Evolutionary conservation across 139 green algal species (phyloP), one percentile per base, ranked within the genome.

Genomic region (Micractinium conductrix): DNA sequence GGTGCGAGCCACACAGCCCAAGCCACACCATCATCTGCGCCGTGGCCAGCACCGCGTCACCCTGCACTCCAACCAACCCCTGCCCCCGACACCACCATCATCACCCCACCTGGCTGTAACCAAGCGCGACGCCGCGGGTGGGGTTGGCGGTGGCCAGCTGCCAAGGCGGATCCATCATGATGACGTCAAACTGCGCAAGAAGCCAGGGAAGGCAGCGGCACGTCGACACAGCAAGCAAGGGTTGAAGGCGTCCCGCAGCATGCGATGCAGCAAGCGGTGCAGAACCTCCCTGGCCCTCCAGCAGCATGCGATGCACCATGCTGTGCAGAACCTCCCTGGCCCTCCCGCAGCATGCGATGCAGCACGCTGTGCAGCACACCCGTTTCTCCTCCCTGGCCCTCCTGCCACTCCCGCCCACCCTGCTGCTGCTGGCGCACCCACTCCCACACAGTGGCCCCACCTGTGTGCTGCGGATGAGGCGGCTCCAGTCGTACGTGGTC

Each of bases 101-200:
- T 12, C 28, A 4, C 21, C 42, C 1, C 4, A 98, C 91, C 88
- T 98, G 96, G 85, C 87, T 94, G 91, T 99, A 99, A 7, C 95
- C 95, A 14, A 99, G 87, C 16, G 95, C 91, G 62, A 99, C 96
- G 19, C 96, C 96, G 45, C 96, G 88, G 0, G 96, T 98, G 26
- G 96, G 96, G 83, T 98, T 98, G 55, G 94, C 92, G 3, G 96
- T 98, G n/a, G 96, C 96, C 30, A 99, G 90, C 91, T 98, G 95
- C 96, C 96, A 99, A 1, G 96, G 95, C 19, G 96, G 96, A 85
- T 99, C 96, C 95, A 98, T 98, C 95, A 99, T 97, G 50, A 98
- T 94, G 26, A 93, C 92, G 65, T 95, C 92, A 78, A 95, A 95
- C 35, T 92, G 83, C 9, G n/a, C 14, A n/a, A 21, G 14, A 65